Evolutionary conservation across 345 rosid genomes (phyloP), one percentile per base, ranked within the genome.

Genomic region (Populus davidiana): DNA sequence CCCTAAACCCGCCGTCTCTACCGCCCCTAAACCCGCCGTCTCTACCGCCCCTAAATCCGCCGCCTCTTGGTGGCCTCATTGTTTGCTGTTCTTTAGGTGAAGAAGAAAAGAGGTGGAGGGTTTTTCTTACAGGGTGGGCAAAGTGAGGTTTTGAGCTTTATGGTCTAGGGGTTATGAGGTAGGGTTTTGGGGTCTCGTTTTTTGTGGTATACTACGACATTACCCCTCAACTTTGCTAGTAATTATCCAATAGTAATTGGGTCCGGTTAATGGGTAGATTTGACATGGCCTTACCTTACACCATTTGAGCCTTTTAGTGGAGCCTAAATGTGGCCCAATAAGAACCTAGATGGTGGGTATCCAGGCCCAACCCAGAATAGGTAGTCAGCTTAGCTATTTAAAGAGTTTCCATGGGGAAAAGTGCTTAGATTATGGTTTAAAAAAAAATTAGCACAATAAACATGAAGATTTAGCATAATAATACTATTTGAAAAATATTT

Each of bases 51-150:
- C 81, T 66, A 9, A 78, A 78, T 2, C 81, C 81, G 44, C 77
- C 75, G 38, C 81, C 81, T 67, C 81, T 79, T 16, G 81, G 81
- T n/a, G 81, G 81, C 62, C 77, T 73, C 81, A 79, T 79, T 6
- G n/a, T 64, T 33, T 43, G 59, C 12, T 23, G 68, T 59, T 56
- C 11, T 6, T 38, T 21, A 31, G 14, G 62, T 18, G 65, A 20
- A 41, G 50, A 44, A 12, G 49, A 44, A 13, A 5, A 41, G 25
- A 14, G 5, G 72, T 4, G 9, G 52, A 29, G 11, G 5, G 38
- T 63, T 50, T 50, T 50, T 50, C 59, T 6, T 5, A 6, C 59
- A 52, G 59, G 0, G 59, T 18, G 39, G 20, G 69, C 21, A 7
- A 5, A 16, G 69, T 31, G 39, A 65, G 39, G 21, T 65, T 65